Base-by-base conservation (phyloP, 768 basidiomycete species). In the Amylocystis lapponica region DNA sequence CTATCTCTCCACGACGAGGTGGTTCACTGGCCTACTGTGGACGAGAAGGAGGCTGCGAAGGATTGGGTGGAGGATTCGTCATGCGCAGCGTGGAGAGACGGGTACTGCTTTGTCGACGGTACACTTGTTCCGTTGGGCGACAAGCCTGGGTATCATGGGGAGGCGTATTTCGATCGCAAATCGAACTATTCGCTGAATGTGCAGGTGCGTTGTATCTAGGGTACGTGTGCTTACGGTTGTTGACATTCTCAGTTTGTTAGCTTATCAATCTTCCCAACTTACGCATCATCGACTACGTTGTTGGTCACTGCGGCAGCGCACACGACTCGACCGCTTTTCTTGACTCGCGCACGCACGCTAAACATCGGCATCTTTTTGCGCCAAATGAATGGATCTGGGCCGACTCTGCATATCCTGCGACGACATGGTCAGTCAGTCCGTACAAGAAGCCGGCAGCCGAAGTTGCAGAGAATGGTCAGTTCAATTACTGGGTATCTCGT, bases 401-500 rank as follows among this genome's bases (percentile, higher is more conserved):
- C 11, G 63, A 63, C 33, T 57, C 57, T 5, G 61, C 63, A 16
- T 65, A 64, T 49, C 58, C 63, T 2, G n/a, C 63, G 23, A 16
- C 21, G 3, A 14, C 22, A n/a, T 39, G 37, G 37, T 26, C 14
- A 12, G 27, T 39, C 27, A 25, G 50, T 16, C 60, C 59, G 25
- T 61, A 54, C 37, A 60, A 61, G 37, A 41, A 13, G 17, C 37
- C 37, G 5, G 51, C 60, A 9, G 39, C 34, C 3, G 47, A 60
- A 19, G 17, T 36, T 2, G 50, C 53, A 4, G 69, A 70, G 42
- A 54, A 68, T 32, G 64, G 65, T 42, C 58, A 61, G 29, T 47
- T 58, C 54, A 67, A 67, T 53, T 59, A 64, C 23, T 51, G 63
- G 50, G 53, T 70, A 21, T 68, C 65, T 5, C 16, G 23, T 21